These are phyloP conservation scores for Rosa hybrid DNA, from an alignment of 331 rosid genomes.

Conservation along the genomic window DNA sequence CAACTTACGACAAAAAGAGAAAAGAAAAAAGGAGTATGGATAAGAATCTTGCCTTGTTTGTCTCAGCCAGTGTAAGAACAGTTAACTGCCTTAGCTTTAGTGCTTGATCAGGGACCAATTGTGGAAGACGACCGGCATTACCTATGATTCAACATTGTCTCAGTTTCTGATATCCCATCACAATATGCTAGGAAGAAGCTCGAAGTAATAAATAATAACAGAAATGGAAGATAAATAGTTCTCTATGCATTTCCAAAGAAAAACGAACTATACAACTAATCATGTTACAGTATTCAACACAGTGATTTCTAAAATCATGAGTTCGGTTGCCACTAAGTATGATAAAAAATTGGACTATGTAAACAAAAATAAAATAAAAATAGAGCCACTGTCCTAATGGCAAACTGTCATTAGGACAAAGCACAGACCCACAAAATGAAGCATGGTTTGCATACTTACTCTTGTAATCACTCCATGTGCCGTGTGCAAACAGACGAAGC, in stretches of 20 bases:
- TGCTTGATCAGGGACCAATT: constrained; percentile 70
- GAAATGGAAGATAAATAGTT: background rate
- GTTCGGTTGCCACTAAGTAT: background rate
- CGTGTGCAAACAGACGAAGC: constrained; percentile 86
- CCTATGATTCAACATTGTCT: constrained; percentile 42
- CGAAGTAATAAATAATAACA: background rate
- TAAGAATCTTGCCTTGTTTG: constrained; percentile 60
- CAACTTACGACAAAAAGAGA: constrained; percentile 9
- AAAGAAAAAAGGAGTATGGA: background rate
- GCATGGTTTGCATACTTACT: constrained; percentile 44
- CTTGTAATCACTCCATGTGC: constrained; percentile 93
- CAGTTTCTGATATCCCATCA: constrained; percentile 8
- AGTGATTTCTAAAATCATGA: background rate
- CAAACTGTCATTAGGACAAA: no score
- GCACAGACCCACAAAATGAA: background rate
- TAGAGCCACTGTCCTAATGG: no score
- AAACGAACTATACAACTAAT: no score
- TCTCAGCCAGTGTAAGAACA: constrained; percentile 94
- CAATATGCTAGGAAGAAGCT: background rate
- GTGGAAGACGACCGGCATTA: constrained; percentile 59
- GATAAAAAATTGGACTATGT: no score
- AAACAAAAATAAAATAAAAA: no score
- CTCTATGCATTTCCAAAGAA: background rate
- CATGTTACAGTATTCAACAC: background rate
- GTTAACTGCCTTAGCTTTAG: constrained; percentile 93